These are phyloP conservation scores for Trametes sp. DNA, from an alignment of 1,284 basidiomycete species.

Conservation along the genomic window DNA sequence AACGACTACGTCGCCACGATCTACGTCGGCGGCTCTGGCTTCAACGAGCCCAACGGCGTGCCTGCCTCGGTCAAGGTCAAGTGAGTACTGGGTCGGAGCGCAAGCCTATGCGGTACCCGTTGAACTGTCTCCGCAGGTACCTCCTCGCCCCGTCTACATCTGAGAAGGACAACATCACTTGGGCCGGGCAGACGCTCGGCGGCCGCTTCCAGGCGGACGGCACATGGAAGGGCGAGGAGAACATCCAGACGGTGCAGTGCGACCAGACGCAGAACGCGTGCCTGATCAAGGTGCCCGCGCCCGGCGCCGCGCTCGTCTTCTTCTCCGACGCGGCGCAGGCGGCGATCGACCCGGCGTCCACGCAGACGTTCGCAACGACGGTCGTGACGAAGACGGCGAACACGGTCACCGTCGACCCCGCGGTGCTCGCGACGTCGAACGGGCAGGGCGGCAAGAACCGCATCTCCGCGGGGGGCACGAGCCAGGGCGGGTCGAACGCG, in stretches of 20 bases:
- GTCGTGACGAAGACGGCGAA: constrained; percentile 55
- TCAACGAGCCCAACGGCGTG: constrained; percentile 42
- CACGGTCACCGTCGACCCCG: constrained; percentile 41
- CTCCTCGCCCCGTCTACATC: constrained; percentile 58
- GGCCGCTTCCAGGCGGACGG: constrained; percentile 69
- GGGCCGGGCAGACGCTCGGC: constrained; percentile 79
- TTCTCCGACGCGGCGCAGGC: constrained; percentile 55
- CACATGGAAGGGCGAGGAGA: constrained; percentile 58
- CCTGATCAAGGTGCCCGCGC: constrained; percentile 68
- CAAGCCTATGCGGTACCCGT: background rate
- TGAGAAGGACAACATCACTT: constrained; percentile 74
- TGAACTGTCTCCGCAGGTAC: constrained; percentile 22
- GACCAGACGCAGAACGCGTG: constrained; percentile 59
- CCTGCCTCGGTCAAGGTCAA: constrained; percentile 62
- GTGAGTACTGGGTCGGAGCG: constrained; percentile 36
- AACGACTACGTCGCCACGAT: constrained; percentile 57
- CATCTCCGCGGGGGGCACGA: constrained; percentile 38
- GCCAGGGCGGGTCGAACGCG: constrained; percentile 41
- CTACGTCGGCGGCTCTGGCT: constrained; percentile 52
- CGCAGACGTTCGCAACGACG: constrained; percentile 66
- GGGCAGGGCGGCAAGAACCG: constrained; percentile 41
- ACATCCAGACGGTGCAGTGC: constrained; percentile 64
- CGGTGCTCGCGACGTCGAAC: constrained; percentile 43
- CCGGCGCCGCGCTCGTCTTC: constrained; percentile 78
- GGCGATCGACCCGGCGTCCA: constrained; percentile 45